A percentile compares a stretch with the other conserved stretches of the same genome.
Evolutionary conservation across 176 grass and related monocot genomes (phyloP).

Genomic region (Oryza glaberrima): DNA sequence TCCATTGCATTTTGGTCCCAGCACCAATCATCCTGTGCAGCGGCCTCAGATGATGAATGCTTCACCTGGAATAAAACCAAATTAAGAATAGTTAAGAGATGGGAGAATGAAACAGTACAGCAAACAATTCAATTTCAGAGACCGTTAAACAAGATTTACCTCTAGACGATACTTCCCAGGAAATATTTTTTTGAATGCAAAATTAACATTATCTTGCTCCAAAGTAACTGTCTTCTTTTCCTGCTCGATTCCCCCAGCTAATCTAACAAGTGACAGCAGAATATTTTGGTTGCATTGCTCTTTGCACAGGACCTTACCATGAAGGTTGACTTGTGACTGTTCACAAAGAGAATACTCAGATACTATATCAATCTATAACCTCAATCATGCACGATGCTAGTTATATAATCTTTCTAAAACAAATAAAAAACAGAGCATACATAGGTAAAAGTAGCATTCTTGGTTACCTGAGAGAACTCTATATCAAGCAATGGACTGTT

Average conservation of each 20-base stretch:
- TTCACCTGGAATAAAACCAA: slow-evolving; percentile 55
- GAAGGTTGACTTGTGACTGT: slow-evolving; percentile 93
- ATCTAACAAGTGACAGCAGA: slow-evolving; percentile 72
- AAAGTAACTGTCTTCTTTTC: slow-evolving; percentile 68
- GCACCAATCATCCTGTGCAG: slow-evolving; percentile 79
- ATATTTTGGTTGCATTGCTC: slow-evolving; percentile 78
- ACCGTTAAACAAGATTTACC: slow-evolving; percentile 50
- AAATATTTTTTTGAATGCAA: slow-evolving; percentile 86
- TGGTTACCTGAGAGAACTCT: slow-evolving; percentile 86
- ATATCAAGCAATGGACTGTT: slow-evolving; percentile 80
- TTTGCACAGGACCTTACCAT: slow-evolving; percentile 87
- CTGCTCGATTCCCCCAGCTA: slow-evolving; percentile 53
- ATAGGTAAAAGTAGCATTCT: slow-evolving; percentile 24
- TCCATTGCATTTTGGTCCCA: slow-evolving; percentile 77
- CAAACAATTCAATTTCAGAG: background rate
- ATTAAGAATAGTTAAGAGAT: slow-evolving; percentile 15
- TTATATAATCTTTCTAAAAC: slow-evolving; percentile 6
- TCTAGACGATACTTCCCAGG: slow-evolving; percentile 92
- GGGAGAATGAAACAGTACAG: slow-evolving; percentile 24
- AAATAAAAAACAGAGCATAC: background rate
- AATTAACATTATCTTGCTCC: slow-evolving; percentile 67
- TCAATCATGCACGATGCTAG: slow-evolving; percentile 18
- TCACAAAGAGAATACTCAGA: slow-evolving; percentile 42
- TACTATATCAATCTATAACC: slow-evolving; percentile 31
- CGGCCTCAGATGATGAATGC: slow-evolving; percentile 43